Evolutionary conservation across 768 basidiomycete species (phyloP), one percentile per base, ranked within the genome.

Genomic region (Boletus coccyginus): DNA sequence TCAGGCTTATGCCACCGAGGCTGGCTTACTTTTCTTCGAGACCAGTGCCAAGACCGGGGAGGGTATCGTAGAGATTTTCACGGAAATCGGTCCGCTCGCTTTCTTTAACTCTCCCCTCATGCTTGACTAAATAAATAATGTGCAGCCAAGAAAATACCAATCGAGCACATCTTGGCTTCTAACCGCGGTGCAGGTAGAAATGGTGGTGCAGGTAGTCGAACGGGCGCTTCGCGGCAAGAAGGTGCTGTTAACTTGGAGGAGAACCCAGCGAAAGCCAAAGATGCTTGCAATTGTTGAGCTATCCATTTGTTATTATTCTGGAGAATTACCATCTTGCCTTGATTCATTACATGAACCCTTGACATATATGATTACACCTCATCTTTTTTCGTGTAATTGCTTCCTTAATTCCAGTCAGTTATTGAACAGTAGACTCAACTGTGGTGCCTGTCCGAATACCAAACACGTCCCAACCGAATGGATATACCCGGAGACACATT

Each of bases 41-140:
- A 97, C 95, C 38, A 92, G 89, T 66, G 97, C 97, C 27, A 99
- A 98, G 84, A 93, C 92, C 6, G 94, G 95, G 17, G 90, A 95
- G 66, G 94, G 94, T 39, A 84, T 98, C 53, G 90, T 94, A 27
- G 97, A 98, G 67, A 85, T 98, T 32, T 99, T 99, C 73, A 98
- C 95, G 12, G 95, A 98, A 74, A 98, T 99, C 66, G 96, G 95
- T 98, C 51, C 53, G 83, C 72, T 14, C 21, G 5, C 41, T 55
- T 53, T 19, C 46, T 17, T 48, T 17, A 6, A 44, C 12, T 35
- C 31, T 21, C 6, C 19, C 7, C 29, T 46, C 32, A 27, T 31
- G 6, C 36, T 47, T 17, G 5, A 55, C 50, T 33, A 14, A 38
- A 19, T 13, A 19, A n/a, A n/a, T 31, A 12, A 27, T 49, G 49